A percentile compares a stretch with the other conserved stretches of the same genome.
Conservation (phyloP, 495 filamentous ascomycete genomes). For the Aspergillus kassunensis region DNA sequence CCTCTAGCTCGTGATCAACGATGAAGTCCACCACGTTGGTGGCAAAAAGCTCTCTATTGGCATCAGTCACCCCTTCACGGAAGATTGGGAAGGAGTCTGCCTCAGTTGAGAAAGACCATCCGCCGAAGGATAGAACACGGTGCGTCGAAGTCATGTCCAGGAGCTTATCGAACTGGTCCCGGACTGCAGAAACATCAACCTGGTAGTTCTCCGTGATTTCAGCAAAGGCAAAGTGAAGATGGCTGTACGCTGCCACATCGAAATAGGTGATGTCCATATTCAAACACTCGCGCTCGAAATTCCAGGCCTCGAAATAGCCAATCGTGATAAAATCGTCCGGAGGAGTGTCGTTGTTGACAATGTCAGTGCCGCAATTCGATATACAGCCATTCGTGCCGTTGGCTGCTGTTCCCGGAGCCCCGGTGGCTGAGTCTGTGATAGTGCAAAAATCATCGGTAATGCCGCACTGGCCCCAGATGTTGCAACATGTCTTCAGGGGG, state of each 20-base stretch:
- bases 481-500: conserved; percentile 26
- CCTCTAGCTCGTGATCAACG: conserved; percentile 29
- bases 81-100: conserved; percentile 33
- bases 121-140: conserved; percentile 49
- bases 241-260: conserved; percentile 29
- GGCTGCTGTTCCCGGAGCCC: conserved; percentile 33
- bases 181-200: conserved; percentile 16
- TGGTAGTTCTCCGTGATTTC: conserved; percentile 24
- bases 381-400: conserved; percentile 39
- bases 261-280: conserved; percentile 8
- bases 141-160: too few relatives aligned
- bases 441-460: conserved; percentile 42
- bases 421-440: conserved; percentile 10
- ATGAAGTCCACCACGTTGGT: conserved; percentile 34
- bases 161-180: too few relatives aligned
- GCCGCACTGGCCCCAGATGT: conserved; percentile 37
- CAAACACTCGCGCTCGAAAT: conserved; percentile 23
- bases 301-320: conserved; percentile 15
- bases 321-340: conserved; percentile 23
- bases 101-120: conserved; percentile 43
- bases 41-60: conserved; percentile 30
- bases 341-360: conserved; percentile 22
- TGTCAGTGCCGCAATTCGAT: conserved; percentile 42
- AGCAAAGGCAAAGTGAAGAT: conserved; percentile 44
- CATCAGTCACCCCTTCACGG: conserved; percentile 24